Evolutionary conservation across 2,329 filamentous ascomycete genomes (phyloP).

Genomic region (Penicillium sp.): DNA sequence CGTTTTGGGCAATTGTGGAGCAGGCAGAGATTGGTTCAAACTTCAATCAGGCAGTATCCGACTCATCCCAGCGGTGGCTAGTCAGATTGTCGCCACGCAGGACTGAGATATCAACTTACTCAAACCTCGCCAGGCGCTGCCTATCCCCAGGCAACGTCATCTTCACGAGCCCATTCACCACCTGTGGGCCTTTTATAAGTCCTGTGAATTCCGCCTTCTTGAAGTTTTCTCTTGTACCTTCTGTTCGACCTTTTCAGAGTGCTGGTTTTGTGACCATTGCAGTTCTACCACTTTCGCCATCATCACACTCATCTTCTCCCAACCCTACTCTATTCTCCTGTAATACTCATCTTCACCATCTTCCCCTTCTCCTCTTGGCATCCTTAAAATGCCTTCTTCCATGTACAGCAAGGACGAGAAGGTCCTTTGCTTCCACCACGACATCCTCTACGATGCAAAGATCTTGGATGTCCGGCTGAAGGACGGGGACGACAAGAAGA

Average conservation of each 20-base stretch:
- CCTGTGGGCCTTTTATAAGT: neutral
- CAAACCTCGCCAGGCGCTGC: neutral
- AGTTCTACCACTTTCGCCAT: neutral
- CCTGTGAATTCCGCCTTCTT: neutral
- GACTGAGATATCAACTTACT: neutral
- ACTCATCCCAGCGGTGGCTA: neutral
- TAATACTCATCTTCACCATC: neutral
- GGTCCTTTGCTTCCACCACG: conserved; percentile 95
- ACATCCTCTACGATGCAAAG: conserved; percentile 97
- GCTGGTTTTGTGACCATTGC: neutral
- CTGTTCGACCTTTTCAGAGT: neutral
- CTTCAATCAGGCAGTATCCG: neutral
- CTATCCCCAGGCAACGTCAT: neutral
- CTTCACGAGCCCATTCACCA: neutral
- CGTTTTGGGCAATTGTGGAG: neutral
- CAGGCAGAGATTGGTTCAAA: neutral
- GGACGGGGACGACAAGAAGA: conserved; percentile 66
- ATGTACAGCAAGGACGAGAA: conserved; percentile 76
- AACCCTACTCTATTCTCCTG: neutral
- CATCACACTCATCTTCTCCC: neutral
- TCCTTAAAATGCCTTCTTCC: conserved; percentile 62
- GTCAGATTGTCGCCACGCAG: neutral
- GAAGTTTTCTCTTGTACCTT: neutral
- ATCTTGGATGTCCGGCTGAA: conserved; percentile 74
- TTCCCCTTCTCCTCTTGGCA: neutral